phyloP scores from a whole-genome alignment of 2,329 filamentous ascomycete genomes.

The Alternaria sp. region DNA sequence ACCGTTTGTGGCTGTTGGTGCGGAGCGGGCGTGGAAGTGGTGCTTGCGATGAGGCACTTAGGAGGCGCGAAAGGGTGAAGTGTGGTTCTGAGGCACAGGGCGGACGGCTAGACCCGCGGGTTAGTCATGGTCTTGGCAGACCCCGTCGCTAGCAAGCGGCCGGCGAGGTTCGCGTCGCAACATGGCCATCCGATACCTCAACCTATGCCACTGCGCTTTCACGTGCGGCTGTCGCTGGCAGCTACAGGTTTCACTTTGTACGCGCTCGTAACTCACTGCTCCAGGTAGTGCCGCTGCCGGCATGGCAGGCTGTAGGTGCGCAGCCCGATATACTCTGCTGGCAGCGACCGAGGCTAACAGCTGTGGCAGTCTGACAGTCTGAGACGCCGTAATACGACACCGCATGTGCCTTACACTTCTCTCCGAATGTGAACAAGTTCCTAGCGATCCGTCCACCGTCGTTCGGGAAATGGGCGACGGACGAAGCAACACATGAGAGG shows the following conservation, averaged over 20 bases:
- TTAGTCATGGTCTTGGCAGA: slow-evolving; percentile 16
- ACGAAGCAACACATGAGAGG: not conserved
- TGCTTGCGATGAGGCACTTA: slow-evolving; percentile 3
- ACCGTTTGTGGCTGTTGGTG: slow-evolving; percentile 16
- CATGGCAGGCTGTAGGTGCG: not conserved
- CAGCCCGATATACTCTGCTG: not conserved
- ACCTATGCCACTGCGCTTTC: not conserved
- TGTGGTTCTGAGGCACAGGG: not conserved
- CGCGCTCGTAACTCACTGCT: not conserved
- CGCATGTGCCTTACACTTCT: not conserved
- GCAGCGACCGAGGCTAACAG: not conserved
- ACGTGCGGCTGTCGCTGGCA: not conserved
- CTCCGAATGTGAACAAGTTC: not conserved
- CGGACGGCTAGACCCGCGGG: not conserved
- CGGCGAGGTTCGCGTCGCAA: not conserved
- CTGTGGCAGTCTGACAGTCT: not conserved
- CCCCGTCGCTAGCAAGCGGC: not conserved
- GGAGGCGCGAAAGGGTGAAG: slow-evolving; percentile 2
- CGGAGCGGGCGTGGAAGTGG: slow-evolving; percentile 8
- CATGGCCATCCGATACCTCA: not conserved
- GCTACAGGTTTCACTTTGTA: not conserved
- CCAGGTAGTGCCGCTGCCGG: not conserved
- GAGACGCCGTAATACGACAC: not conserved
- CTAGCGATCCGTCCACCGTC: not conserved
- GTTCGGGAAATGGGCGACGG: not conserved